phyloP scores from a whole-genome alignment of 768 basidiomycete genomes.

The Lepiota subincarnata region DNA sequence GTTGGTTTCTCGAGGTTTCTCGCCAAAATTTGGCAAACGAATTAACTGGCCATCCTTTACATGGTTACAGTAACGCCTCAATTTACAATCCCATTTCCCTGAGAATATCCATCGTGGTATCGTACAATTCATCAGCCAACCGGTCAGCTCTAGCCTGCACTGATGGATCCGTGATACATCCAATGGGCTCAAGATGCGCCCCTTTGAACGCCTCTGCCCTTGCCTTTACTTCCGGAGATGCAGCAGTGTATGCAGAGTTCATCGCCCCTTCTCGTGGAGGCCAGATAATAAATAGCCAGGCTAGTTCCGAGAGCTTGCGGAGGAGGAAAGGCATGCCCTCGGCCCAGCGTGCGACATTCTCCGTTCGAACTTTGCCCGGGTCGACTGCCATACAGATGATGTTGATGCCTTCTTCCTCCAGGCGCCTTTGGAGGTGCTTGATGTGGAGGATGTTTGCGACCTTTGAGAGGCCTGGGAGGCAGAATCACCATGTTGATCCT shows the following conservation, averaged over 20 bases:
- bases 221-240: conserved; percentile 28
- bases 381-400: conserved; percentile 37
- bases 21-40: no score
- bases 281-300: conserved; percentile 15
- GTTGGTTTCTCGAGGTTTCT: no score
- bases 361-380: conserved; percentile 37
- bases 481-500: not conserved
- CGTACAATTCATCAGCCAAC: conserved; percentile 35
- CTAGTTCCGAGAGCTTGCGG: conserved; percentile 5
- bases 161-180: conserved; percentile 22
- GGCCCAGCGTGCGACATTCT: conserved; percentile 13
- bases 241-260: conserved; percentile 36
- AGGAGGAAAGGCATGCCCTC: conserved; percentile 8
- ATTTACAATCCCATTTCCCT: conserved; percentile 19
- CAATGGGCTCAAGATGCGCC: conserved; percentile 32
- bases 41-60: no score
- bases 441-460: conserved; percentile 48
- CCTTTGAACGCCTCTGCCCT: conserved; percentile 32
- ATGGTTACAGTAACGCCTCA: no score
- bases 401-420: conserved; percentile 31
- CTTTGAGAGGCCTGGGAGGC: conserved; percentile 42
- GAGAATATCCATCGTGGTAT: conserved; percentile 30
- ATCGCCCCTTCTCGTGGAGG: conserved; percentile 28
- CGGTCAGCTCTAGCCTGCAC: conserved; percentile 25
- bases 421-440: conserved; percentile 43